phyloP scores from a whole-genome alignment of 2,329 filamentous ascomycete genomes.

The Epichloe sp. region DNA sequence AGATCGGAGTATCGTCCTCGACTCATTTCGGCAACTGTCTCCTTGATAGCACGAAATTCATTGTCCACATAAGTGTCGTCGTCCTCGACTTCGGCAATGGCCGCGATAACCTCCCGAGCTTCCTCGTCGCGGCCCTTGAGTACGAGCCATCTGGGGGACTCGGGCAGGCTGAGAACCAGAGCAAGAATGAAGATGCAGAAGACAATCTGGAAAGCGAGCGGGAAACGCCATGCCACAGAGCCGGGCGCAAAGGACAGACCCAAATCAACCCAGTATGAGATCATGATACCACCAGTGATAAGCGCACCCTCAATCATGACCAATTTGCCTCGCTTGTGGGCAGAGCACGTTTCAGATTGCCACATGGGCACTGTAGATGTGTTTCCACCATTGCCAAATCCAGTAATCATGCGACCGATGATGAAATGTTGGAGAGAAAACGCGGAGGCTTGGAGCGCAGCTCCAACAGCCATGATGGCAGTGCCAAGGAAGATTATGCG shows the following conservation, averaged over 20 bases:
- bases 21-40: slow-evolving; percentile 55
- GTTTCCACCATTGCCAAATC: slow-evolving; percentile 44
- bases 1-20: slow-evolving; percentile 46
- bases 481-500: slow-evolving; percentile 47
- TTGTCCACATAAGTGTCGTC: slow-evolving; percentile 44
- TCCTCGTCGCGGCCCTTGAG: slow-evolving; percentile 33
- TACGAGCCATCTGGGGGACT: slow-evolving; percentile 37
- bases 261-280: slow-evolving; percentile 49
- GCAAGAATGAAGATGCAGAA: slow-evolving; percentile 46
- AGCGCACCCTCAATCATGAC: slow-evolving; percentile 48
- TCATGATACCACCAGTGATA: slow-evolving; percentile 42
- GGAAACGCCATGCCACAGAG: slow-evolving; percentile 41
- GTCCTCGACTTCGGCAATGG: slow-evolving; percentile 38
- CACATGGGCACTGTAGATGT: slow-evolving; percentile 46
- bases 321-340: slow-evolving; percentile 45
- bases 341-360: slow-evolving; percentile 45
- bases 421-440: slow-evolving; percentile 42
- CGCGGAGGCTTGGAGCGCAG: slow-evolving; percentile 44
- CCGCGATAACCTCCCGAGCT: slow-evolving; percentile 32
- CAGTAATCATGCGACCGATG: slow-evolving; percentile 44
- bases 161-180: slow-evolving; percentile 39
- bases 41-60: slow-evolving; percentile 48
- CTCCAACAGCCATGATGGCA: slow-evolving; percentile 43
- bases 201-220: slow-evolving; percentile 39
- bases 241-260: slow-evolving; percentile 37